A percentile compares a stretch with the other conserved stretches of the same genome.
Evolutionary conservation across 305 asterid species (phyloP).

Genomic region (Withania somnifera): DNA sequence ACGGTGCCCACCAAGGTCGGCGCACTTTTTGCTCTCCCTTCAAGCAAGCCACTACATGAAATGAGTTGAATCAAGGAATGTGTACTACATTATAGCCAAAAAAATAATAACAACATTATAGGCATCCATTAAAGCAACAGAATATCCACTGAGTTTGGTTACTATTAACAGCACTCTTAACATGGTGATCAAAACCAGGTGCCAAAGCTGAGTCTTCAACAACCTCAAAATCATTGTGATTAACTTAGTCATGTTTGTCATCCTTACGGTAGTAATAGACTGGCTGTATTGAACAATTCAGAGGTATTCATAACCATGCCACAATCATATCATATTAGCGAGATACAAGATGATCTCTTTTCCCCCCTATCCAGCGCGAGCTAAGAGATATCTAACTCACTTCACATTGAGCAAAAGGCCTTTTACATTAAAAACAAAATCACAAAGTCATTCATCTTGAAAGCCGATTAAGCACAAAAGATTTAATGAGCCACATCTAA

Average conservation of each 20-base stretch:
- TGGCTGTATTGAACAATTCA: not conserved
- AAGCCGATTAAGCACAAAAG: not conserved
- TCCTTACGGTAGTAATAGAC: not conserved
- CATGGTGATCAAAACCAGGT: not conserved
- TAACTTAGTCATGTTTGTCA: not conserved
- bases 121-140: not conserved
- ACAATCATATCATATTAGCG: not conserved
- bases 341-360: not conserved
- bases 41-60: slow-evolving; percentile 78
- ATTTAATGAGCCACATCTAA: not conserved
- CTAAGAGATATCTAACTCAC: not conserved
- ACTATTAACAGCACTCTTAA: not conserved
- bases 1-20: slow-evolving; percentile 96
- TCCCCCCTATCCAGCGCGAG: not conserved
- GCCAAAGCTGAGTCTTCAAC: not conserved
- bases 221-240: not conserved
- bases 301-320: not conserved
- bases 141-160: not conserved
- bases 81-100: not conserved
- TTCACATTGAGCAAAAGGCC: not conserved
- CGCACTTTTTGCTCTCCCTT: slow-evolving; percentile 95
- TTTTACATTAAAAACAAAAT: not conserved
- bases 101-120: not conserved
- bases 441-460: not conserved
- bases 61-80: slow-evolving; percentile 11